Base-by-base conservation (phyloP, 225 moss, liverwort and hornwort genomes). In the Rhytidiadelphus loreus region DNA sequence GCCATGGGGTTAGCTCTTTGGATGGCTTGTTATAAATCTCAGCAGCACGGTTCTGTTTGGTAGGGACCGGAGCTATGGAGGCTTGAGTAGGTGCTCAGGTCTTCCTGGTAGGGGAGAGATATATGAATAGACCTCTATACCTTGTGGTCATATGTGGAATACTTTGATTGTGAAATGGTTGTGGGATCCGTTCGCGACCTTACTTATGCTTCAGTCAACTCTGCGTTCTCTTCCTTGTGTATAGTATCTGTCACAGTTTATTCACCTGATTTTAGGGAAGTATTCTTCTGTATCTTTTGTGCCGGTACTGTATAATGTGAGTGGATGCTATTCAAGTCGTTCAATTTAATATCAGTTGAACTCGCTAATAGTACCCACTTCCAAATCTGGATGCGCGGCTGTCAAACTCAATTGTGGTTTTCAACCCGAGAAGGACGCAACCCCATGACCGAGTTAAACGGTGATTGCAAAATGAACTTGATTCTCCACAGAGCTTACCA, bases 61-160 rank as follows among this genome's bases (percentile, higher is more conserved):
- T 50, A 50, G 28, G 60, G 37, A 43, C 62, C 20, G 44, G 62
- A 55, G 59, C 43, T 80, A 43, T 41, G 66, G 48, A 86, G 83
- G 46, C 75, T 65, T 82, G 85, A 79, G 85, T n/a, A 56, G 63
- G 37, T 56, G 64, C 86, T 87, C 83, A 13, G 29, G 77, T 39
- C 60, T 68, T 83, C 77, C 19, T 68, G 37, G 39, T 75, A 66
- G 65, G 66, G 76, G 83, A 59, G 62, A 73, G 86, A 86, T 57
- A 71, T 90, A 50, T 69, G 24, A 56, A n/a, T 70, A 77, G 87
- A 90, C 83, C 76, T 46, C 69, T 90, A 53, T 10, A 87, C 71
- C 84, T 87, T 90, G 90, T 90, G 84, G 84, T 85, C 70, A 88
- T 55, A 59, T 70, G 75, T 84, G 80, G 71, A 80, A 26, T 84